phyloP scores from a whole-genome alignment of 1,139 yeast species.

The Candida glucosophila region DNA sequence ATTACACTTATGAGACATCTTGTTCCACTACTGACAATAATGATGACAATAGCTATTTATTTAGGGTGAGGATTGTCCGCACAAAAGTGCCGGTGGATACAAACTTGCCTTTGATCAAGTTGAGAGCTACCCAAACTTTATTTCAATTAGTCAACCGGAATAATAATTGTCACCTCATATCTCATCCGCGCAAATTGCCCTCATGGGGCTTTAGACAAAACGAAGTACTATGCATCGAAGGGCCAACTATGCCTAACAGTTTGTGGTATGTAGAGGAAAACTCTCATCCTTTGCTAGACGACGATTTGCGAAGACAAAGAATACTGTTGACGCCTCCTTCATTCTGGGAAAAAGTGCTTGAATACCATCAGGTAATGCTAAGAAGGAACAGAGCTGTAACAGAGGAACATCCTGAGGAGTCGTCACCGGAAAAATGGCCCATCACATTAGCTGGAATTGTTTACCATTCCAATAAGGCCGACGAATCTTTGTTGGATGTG shows the following conservation, averaged over 20 bases:
- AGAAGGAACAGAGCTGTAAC: slow-evolving; percentile 19
- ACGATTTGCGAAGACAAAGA: slow-evolving; percentile 14
- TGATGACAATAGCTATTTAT: slow-evolving; percentile 42
- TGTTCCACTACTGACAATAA: slow-evolving; percentile 52
- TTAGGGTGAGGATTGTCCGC: slow-evolving; percentile 32
- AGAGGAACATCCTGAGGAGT: slow-evolving; percentile 19
- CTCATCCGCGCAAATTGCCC: slow-evolving; percentile 58
- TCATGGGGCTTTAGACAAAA: slow-evolving; percentile 64
- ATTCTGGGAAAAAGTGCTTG: slow-evolving; percentile 22
- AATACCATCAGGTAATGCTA: slow-evolving; percentile 29
- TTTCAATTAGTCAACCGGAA: slow-evolving; percentile 56
- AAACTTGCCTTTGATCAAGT: slow-evolving; percentile 28
- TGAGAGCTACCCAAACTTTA: slow-evolving; percentile 45
- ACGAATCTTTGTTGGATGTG: slow-evolving; percentile 11
- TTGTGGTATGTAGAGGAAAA: slow-evolving; percentile 61
- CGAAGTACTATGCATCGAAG: slow-evolving; percentile 67
- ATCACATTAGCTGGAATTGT: slow-evolving; percentile 25
- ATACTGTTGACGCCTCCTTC: slow-evolving; percentile 16
- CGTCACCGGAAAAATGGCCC: slow-evolving; percentile 34
- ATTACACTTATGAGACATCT: slow-evolving; percentile 67
- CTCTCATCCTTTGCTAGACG: slow-evolving; percentile 39
- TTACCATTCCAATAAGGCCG: slow-evolving; percentile 17
- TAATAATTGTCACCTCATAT: slow-evolving; percentile 50
- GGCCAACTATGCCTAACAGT: slow-evolving; percentile 51
- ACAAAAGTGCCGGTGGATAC: slow-evolving; percentile 18